Evolutionary conservation across 768 basidiomycete genomes (phyloP), one percentile per base, ranked within the genome.

Genomic region (Amanita exitialis): DNA sequence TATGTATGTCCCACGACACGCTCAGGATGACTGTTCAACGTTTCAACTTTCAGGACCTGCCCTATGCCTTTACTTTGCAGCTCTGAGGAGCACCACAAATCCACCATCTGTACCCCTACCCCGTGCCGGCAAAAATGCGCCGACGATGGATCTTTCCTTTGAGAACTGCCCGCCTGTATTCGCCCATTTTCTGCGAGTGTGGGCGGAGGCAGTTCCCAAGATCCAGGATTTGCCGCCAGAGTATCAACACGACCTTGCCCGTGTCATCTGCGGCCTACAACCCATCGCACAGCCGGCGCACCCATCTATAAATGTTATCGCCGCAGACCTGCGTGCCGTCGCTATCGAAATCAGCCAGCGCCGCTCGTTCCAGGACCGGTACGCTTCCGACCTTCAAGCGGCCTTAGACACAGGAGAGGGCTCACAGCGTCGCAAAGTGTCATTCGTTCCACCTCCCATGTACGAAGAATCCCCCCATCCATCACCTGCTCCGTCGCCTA

Each of bases 271-370:
- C 57, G 72, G 74, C 4, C 77, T 89, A 10, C 62, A 67, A 15
- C 72, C 79, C 0, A 48, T 84, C 23, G 56, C 67, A 0, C 57
- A 67, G 0, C 76, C 80, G 0, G 25, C 64, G 3, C 63, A 74
- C 21, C 63, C 67, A 1, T 58, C 66, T 0, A 60, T 90, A 8
- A 66, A 71, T 2, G 80, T 83, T 0, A 79, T 90, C 42, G 78
- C 90, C 1, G 86, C 86, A 0, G 87, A 91, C 62, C 65, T 93
- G n/a, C 76, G 88, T 15, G 84, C 86, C 0, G 84, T 93, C 0
- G 86, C 88, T 0, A 89, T 93, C 44, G 90, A 92, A 59, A 90
- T 93, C 55, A 84, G 85, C 51, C 88, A 90, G 64, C 66, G 90
- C 4, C 69, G 90, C 18, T 82, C 85, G 0, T 93, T 93, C 66